A percentile compares a stretch with the other conserved stretches of the same genome.
Evolutionary conservation across 352 stramenopile species (phyloP).

Genomic region (Hyaloperonospora brassicae): DNA sequence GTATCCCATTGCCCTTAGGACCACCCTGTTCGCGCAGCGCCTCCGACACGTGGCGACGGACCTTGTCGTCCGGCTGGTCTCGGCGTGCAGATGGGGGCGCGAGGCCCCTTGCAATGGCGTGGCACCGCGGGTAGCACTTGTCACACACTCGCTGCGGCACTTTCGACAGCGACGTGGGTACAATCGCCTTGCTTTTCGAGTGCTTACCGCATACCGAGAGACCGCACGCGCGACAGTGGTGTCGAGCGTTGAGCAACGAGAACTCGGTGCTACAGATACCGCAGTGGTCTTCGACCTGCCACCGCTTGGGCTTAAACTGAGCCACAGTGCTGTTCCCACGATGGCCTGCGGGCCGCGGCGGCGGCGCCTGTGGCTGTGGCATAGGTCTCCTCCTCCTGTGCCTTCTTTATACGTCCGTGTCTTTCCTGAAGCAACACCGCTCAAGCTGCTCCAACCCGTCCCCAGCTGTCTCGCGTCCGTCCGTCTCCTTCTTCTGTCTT

Average conservation of each 20-base stretch:
- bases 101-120: conserved; percentile 11
- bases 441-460: neutral
- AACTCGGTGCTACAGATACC: conserved; percentile 54
- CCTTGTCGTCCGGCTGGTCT: conserved; percentile 13
- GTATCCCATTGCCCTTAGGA: conserved; percentile 6
- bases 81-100: conserved; percentile 3
- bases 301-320: conserved; percentile 53
- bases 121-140: conserved; percentile 50
- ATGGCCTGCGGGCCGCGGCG: conserved; percentile 11
- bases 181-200: conserved; percentile 53
- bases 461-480: neutral
- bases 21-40: conserved; percentile 3
- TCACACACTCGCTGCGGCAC: conserved; percentile 69
- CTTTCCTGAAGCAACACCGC: no score
- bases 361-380: conserved; percentile 17
- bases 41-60: conserved; percentile 20
- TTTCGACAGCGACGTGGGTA: conserved; percentile 59
- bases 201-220: conserved; percentile 68
- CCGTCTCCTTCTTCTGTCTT: conserved; percentile 2
- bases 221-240: conserved; percentile 76
- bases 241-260: conserved; percentile 49
- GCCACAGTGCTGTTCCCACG: conserved; percentile 36
- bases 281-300: conserved; percentile 54
- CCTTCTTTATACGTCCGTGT: neutral
- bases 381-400: conserved; percentile 5